Evolutionary conservation across 106 monocot species (phyloP), one percentile per base, ranked within the genome.

Genomic region (Hemerocallis citrina): DNA sequence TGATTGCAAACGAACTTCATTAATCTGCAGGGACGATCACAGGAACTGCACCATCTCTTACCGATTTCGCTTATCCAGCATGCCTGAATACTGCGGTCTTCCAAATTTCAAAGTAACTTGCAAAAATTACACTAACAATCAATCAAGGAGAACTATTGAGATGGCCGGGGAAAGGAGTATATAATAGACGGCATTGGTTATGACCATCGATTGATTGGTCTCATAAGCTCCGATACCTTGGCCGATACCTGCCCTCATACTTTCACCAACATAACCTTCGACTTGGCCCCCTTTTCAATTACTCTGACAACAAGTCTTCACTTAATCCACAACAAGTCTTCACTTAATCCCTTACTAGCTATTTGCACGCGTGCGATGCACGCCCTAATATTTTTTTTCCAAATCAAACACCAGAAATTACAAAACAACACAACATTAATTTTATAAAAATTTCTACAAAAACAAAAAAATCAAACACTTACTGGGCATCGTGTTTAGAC

Each of bases 31-130:
- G 0, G 48, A 4, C 13, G 52, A 20, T 7, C 31, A 30, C 16
- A n/a, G n/a, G n/a, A 16, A 29, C 31, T 54, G 52, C 52, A 54
- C 28, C 52, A 31, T 54, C 15, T 54, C 52, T 31, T 35, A 57
- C 51, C 70, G 61, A 7, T 70, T 61, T 29, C 46, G 33, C 3
- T 15, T 40, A 6, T 17, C 40, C 14, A 15, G 19, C 46, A 21
- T 57, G 36, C 57, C 36, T 13, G 58, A 65, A 1, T 48, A 65
- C 65, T 73, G 57, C 20, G 59, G 73, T n/a, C 35, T 47, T 7
- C 56, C 65, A 3, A 29, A 7, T 11, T 65, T 41, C 50, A 9
- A 36, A 5, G 23, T 73, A 17, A 11, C 7, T 4, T 73, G 73
- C 57, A 43, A 40, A 1, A 27, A 41, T 24, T 5, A 34, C 54